These are phyloP conservation scores for Gymnopilus dilepis DNA, from an alignment of 768 basidiomycete species.

Conservation along the genomic window DNA sequence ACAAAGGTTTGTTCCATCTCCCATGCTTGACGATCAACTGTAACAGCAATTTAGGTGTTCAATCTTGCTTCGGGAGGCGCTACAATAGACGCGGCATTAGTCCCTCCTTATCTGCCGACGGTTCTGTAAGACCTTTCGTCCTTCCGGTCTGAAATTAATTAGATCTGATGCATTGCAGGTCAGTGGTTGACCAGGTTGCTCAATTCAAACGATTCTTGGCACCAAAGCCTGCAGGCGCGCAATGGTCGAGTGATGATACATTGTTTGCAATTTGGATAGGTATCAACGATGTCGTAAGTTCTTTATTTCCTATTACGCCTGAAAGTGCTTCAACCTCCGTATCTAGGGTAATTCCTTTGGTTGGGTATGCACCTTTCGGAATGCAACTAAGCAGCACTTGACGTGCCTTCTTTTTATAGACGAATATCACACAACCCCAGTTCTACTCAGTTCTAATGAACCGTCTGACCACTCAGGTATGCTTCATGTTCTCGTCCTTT, in stretches of 20 bases:
- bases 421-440: conserved; percentile 40
- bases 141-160: background rate
- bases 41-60: conserved; percentile 35
- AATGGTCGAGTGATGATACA: conserved; percentile 57
- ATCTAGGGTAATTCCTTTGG: conserved; percentile 51
- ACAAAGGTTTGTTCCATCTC: conserved; percentile 44
- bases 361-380: conserved; percentile 41
- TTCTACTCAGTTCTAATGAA: conserved; percentile 42
- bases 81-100: conserved; percentile 59
- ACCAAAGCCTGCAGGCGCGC: conserved; percentile 46
- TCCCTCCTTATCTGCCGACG: conserved; percentile 52
- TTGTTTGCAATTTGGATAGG: conserved; percentile 71
- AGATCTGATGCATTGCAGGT: conserved; percentile 30
- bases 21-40: background rate
- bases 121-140: conserved; percentile 39
- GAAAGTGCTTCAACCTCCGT: background rate
- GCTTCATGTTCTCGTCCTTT: background rate
- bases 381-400: background rate
- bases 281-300: conserved; percentile 64
- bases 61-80: conserved; percentile 65
- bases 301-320: conserved; percentile 8
- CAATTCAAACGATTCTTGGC: conserved; percentile 53
- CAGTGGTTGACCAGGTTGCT: conserved; percentile 61
- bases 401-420: conserved; percentile 27
- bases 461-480: conserved; percentile 39